A percentile compares a stretch with the other conserved stretches of the same genome.
Evolutionary conservation across 306 rosid species (phyloP).

Genomic region (Prunus dulcis): DNA sequence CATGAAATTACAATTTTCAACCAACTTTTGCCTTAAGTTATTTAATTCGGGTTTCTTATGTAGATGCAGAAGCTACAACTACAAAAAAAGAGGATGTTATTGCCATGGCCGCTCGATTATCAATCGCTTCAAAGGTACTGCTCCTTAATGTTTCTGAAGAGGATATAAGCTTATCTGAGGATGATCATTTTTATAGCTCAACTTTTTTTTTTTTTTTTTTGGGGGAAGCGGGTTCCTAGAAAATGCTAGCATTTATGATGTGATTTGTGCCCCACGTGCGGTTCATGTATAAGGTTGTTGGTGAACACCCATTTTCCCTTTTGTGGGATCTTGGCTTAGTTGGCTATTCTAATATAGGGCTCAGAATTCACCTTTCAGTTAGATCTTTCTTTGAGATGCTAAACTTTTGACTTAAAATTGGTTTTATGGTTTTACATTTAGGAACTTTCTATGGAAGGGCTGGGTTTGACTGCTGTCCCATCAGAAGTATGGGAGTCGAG

Average conservation of each 20-base stretch:
- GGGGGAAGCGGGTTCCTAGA: not conserved
- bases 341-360: not conserved
- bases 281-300: not conserved
- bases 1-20: not conserved
- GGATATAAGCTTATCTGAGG: not conserved
- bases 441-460: constrained; percentile 84
- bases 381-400: not conserved
- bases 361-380: not conserved
- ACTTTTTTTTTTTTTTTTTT: not conserved
- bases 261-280: not conserved
- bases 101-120: constrained; percentile 74
- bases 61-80: constrained; percentile 59
- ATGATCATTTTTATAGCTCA: constrained; percentile 1
- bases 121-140: constrained; percentile 81
- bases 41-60: constrained; percentile 21
- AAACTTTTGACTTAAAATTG: constrained; percentile 2
- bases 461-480: constrained; percentile 73
- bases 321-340: not conserved
- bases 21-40: constrained; percentile 6
- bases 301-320: not conserved
- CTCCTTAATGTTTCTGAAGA: not conserved
- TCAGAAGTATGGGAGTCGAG: constrained; percentile 79
- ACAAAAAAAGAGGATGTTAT: constrained; percentile 59
- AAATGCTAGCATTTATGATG: not conserved
- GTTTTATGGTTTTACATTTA: constrained; percentile 31